phyloP scores from a whole-genome alignment of 2,329 filamentous ascomycete genomes.

The Beauveria sp. region DNA sequence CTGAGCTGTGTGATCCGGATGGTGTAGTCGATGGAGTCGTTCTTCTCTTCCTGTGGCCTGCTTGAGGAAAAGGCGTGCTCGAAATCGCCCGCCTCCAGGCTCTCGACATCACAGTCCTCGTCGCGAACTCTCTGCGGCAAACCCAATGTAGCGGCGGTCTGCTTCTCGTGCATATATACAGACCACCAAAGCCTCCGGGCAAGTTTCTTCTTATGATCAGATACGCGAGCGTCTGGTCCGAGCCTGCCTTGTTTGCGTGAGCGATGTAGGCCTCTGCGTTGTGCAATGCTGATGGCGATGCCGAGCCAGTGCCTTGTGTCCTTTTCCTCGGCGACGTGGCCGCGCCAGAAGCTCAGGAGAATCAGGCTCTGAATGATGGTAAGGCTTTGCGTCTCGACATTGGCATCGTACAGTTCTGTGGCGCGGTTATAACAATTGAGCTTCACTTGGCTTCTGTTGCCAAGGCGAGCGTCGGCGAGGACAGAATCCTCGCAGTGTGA shows the following conservation, averaged over 20 bases:
- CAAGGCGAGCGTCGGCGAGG: slow-evolving; percentile 30
- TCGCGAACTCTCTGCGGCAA: slow-evolving; percentile 39
- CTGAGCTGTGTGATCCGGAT: slow-evolving; percentile 19
- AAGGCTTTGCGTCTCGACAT: slow-evolving; percentile 36
- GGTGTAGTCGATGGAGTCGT: slow-evolving; percentile 27
- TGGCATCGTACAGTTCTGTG: slow-evolving; percentile 40
- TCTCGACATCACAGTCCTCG: slow-evolving; percentile 39
- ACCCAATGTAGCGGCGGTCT: slow-evolving; percentile 36
- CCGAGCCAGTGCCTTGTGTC: slow-evolving; percentile 37
- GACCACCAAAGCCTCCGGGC: slow-evolving; percentile 41
- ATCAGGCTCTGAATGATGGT: slow-evolving; percentile 39
- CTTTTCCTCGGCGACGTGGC: slow-evolving; percentile 31
- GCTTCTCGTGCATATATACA: slow-evolving; percentile 40
- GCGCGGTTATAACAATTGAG: slow-evolving; percentile 38
- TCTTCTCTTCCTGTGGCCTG: slow-evolving; percentile 17
- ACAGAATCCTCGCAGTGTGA: slow-evolving; percentile 37
- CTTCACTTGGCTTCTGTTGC: slow-evolving; percentile 35
- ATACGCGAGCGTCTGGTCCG: background rate
- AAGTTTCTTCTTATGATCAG: slow-evolving; percentile 19
- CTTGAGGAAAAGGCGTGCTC: slow-evolving; percentile 12
- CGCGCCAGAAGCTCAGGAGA: slow-evolving; percentile 43
- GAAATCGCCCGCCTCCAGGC: slow-evolving; percentile 15
- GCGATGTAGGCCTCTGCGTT: slow-evolving; percentile 33
- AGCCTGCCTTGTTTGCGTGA: slow-evolving; percentile 1
- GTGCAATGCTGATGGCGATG: slow-evolving; percentile 35